phyloP scores from a whole-genome alignment of 345 rosid genomes.

The Luvunga scandens region DNA sequence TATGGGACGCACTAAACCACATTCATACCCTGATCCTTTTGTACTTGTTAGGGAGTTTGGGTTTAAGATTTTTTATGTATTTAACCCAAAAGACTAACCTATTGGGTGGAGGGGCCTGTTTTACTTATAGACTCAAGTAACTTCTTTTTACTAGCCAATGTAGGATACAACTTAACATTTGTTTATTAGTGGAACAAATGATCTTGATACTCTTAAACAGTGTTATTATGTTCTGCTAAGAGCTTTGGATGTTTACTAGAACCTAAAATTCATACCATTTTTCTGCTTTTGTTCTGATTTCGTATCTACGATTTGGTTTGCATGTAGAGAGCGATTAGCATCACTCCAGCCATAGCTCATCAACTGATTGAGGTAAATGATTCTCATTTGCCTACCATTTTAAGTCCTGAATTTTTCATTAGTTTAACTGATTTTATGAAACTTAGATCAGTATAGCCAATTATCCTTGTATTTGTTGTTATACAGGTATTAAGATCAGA shows the following conservation, averaged over 20 bases:
- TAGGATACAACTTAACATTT: too few relatives aligned
- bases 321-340: conserved; percentile 70
- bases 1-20: too few relatives aligned
- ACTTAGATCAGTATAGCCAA: background rate
- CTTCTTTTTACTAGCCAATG: too few relatives aligned
- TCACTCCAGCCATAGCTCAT: conserved; percentile 82
- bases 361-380: conserved; percentile 65
- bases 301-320: background rate
- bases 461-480: conserved; percentile 13
- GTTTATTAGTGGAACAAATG: too few relatives aligned
- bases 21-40: too few relatives aligned
- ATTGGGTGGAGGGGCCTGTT: too few relatives aligned
- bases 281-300: background rate
- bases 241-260: background rate
- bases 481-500: conserved; percentile 68
- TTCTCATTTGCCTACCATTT: background rate
- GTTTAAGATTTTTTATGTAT: too few relatives aligned
- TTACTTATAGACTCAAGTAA: too few relatives aligned
- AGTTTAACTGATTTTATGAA: background rate
- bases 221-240: too few relatives aligned
- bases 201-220: background rate
- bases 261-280: background rate
- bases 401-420: background rate
- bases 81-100: too few relatives aligned
- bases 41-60: too few relatives aligned